Evolutionary conservation across 371 early-diverging fungal genomes (phyloP).

Genomic region (Mucor sp.): DNA sequence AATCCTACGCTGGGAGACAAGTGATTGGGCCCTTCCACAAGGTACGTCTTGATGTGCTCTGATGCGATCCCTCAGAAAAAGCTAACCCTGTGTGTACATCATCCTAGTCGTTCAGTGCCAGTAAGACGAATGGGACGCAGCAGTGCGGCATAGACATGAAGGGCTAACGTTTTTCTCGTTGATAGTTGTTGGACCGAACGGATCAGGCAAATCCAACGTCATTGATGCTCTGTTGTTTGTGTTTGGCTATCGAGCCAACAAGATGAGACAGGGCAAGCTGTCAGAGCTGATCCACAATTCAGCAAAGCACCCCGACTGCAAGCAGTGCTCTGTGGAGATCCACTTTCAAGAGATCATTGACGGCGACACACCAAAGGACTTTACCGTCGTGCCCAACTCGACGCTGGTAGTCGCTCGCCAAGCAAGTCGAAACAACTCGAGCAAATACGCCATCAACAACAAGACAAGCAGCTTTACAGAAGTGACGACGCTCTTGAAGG

Average conservation of each 20-base stretch:
- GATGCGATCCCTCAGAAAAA: too few species aligned
- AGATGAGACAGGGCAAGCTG: conserved; percentile 97
- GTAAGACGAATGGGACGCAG: conserved; percentile 15
- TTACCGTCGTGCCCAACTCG: conserved; percentile 69
- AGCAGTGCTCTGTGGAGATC: conserved; percentile 90
- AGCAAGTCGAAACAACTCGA: conserved; percentile 72
- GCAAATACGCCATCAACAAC: conserved; percentile 85
- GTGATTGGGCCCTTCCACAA: conserved; percentile 98
- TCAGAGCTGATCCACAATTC: conserved; percentile 98
- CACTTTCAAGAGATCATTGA: conserved; percentile 93
- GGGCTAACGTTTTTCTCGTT: conserved; percentile 5
- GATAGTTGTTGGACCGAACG: conserved; percentile 97
- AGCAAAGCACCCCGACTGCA: conserved; percentile 67
- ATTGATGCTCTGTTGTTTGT: conserved; percentile 99
- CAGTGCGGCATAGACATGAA: not conserved
- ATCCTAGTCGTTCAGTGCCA: conserved; percentile 52
- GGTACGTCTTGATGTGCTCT: conserved; percentile 61
- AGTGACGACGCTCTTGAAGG: conserved; percentile 85
- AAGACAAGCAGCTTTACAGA: conserved; percentile 74
- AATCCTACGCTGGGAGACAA: conserved; percentile 93
- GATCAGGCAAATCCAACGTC: conserved; percentile 99
- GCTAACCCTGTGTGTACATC: too few species aligned
- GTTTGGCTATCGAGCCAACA: conserved; percentile 99
- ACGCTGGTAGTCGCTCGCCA: conserved; percentile 82
- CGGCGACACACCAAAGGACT: conserved; percentile 61